phyloP scores from a whole-genome alignment of 208 protist genomes.

The Acanthamoeba polyphaga region DNA sequence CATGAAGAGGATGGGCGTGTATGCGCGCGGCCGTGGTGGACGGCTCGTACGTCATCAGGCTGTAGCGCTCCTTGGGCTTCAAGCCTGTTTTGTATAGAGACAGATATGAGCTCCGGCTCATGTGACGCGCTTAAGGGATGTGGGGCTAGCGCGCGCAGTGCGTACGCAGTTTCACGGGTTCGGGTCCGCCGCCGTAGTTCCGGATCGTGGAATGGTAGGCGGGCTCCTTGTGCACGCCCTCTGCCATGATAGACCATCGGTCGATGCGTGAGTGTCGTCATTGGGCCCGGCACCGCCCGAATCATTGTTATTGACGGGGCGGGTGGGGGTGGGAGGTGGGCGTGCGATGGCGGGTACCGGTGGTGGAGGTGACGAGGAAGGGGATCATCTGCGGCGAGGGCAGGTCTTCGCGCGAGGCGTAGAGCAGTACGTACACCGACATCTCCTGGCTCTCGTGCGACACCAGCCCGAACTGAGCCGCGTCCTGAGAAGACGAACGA shows the following conservation, averaged over 20 bases:
- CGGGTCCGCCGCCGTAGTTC: constrained; percentile 9
- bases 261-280: too few species aligned
- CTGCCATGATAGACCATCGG: neutral
- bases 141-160: neutral
- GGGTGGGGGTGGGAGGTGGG: neutral
- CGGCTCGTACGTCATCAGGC: constrained; percentile 37
- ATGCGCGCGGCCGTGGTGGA: constrained; percentile 41
- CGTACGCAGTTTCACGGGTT: constrained; percentile 39
- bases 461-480: constrained; percentile 52
- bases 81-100: neutral
- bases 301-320: too few species aligned
- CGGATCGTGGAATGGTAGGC: constrained; percentile 44
- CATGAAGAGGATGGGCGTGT: constrained; percentile 48
- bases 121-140: too few species aligned
- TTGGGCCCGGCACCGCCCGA: too few species aligned
- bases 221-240: constrained; percentile 52
- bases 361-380: constrained; percentile 37
- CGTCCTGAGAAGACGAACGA: neutral
- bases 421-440: constrained; percentile 31
- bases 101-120: neutral
- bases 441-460: constrained; percentile 39
- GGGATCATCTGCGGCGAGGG: constrained; percentile 50
- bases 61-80: constrained; percentile 35
- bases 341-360: neutral
- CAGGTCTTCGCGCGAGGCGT: constrained; percentile 48